A percentile compares a stretch with the other conserved stretches of the same genome.
These are phyloP conservation scores for Annulohypoxylon maeteangense DNA, from an alignment of 495 filamentous ascomycete species.

Conservation along the genomic window DNA sequence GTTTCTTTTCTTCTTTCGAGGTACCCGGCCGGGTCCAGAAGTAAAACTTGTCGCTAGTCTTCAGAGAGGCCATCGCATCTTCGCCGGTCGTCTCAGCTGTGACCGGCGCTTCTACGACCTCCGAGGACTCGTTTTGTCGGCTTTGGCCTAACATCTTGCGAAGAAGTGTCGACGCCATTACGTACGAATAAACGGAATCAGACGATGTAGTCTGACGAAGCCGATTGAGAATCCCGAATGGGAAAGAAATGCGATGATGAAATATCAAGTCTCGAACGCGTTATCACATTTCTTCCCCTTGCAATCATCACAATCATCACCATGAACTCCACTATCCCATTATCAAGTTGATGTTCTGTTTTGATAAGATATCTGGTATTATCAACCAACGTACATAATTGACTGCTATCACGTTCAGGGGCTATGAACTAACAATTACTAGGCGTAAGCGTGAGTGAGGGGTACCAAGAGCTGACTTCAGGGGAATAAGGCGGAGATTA, in stretches of 20 bases:
- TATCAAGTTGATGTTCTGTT: background rate
- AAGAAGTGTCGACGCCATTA: constrained; percentile 22
- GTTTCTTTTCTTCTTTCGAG: constrained; percentile 46
- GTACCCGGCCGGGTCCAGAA: constrained; percentile 39
- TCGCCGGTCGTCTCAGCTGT: background rate
- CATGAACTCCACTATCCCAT: constrained; percentile 6
- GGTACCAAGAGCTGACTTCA: background rate
- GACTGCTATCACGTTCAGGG: constrained; percentile 18
- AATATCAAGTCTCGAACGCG: constrained; percentile 10
- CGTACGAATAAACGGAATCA: constrained; percentile 17
- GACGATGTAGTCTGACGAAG: constrained; percentile 11
- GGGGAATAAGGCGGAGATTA: constrained; percentile 6
- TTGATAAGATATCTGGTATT: constrained; percentile 17
- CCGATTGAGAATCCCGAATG: background rate
- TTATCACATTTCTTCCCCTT: constrained; percentile 7
- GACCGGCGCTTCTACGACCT: background rate
- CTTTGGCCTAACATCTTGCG: background rate
- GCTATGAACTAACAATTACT: background rate
- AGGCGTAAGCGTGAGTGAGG: constrained; percentile 14
- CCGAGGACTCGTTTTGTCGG: background rate
- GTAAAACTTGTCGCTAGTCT: constrained; percentile 28
- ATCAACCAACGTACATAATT: too few species aligned
- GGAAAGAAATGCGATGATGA: constrained; percentile 11
- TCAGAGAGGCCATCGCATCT: constrained; percentile 13
- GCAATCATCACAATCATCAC: background rate